Conservation (phyloP, 2,329 filamentous ascomycete genomes). For the Fusarium sp. region DNA sequence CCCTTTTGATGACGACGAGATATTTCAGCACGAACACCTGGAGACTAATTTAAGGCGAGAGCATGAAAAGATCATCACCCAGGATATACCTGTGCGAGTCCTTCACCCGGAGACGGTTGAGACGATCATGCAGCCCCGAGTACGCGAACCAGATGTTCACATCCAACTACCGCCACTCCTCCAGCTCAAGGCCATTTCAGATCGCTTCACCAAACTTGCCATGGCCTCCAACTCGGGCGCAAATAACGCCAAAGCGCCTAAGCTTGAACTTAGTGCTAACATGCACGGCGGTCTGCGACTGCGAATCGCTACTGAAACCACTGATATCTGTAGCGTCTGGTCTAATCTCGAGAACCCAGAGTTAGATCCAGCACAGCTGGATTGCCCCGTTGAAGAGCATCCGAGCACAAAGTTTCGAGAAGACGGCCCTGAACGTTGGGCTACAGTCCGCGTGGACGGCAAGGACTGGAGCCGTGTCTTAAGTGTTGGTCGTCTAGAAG, state of each 20-base stretch:
- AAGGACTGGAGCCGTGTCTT: conserved; percentile 95
- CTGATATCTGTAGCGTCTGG: conserved; percentile 89
- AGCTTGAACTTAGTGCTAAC: conserved; percentile 89
- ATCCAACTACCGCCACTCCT: conserved; percentile 88
- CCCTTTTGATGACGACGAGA: conserved; percentile 57
- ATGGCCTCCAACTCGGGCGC: conserved; percentile 56
- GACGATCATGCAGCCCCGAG: conserved; percentile 90
- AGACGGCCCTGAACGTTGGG: conserved; percentile 84
- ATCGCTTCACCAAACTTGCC: conserved; percentile 92
- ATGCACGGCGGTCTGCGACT: conserved; percentile 91
- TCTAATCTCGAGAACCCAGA: conserved; percentile 86
- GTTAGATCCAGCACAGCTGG: conserved; percentile 80
- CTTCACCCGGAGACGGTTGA: conserved; percentile 86
- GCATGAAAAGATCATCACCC: conserved; percentile 91
- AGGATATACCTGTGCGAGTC: conserved; percentile 95
- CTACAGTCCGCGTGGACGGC: conserved; percentile 89
- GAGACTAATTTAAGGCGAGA: conserved; percentile 72
- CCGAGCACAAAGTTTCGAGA: conserved; percentile 83
- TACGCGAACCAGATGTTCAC: conserved; percentile 92
- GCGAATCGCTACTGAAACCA: conserved; percentile 82
- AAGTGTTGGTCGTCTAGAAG: conserved; percentile 88
- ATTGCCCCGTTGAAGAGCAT: conserved; percentile 78
- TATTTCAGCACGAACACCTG: conserved; percentile 62
- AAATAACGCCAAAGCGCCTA: conserved; percentile 64
- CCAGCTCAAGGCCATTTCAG: conserved; percentile 92